phyloP scores from a whole-genome alignment of 2,329 filamentous ascomycete genomes.

The Phaeosphaeriaceae sp. region DNA sequence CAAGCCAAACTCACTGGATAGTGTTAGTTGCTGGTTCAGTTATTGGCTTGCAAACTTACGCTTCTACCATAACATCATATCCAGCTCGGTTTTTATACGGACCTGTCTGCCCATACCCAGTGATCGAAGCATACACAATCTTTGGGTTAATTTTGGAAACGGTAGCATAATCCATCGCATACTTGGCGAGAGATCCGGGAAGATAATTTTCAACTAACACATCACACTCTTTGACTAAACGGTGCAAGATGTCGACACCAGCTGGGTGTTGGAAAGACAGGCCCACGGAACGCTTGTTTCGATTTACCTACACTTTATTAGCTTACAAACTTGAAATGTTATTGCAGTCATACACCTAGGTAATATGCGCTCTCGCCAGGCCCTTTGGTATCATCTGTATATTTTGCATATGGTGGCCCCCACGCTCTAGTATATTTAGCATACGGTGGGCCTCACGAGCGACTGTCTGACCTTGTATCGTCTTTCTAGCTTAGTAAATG shows the following conservation, averaged over 20 bases:
- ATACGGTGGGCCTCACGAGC: constrained; percentile 97
- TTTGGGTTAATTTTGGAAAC: constrained; percentile 80
- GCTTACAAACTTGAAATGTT: not conserved
- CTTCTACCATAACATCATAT: constrained; percentile 99
- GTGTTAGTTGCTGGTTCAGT: constrained; percentile 15
- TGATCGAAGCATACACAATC: constrained; percentile 94
- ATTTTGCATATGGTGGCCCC: constrained; percentile 91
- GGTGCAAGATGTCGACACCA: constrained; percentile 86
- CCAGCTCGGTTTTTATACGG: constrained; percentile 87
- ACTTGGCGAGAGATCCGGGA: constrained; percentile 87
- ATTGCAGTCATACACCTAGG: constrained; percentile 67
- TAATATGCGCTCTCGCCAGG: constrained; percentile 96
- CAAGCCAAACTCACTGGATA: constrained; percentile 76
- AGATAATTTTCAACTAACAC: constrained; percentile 97
- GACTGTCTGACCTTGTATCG: constrained; percentile 89
- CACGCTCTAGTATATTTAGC: constrained; percentile 92
- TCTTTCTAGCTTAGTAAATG: constrained; percentile 63
- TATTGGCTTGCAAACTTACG: constrained; percentile 51
- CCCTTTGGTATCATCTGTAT: constrained; percentile 66
- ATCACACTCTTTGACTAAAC: constrained; percentile 82
- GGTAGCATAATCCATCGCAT: constrained; percentile 85
- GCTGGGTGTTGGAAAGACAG: constrained; percentile 87
- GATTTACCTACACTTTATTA: constrained; percentile 71
- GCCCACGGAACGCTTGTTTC: constrained; percentile 94
- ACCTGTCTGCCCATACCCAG: constrained; percentile 94